These are phyloP conservation scores for Saturnispora galanensis DNA, from an alignment of 805 yeast genomes.

Conservation along the genomic window DNA sequence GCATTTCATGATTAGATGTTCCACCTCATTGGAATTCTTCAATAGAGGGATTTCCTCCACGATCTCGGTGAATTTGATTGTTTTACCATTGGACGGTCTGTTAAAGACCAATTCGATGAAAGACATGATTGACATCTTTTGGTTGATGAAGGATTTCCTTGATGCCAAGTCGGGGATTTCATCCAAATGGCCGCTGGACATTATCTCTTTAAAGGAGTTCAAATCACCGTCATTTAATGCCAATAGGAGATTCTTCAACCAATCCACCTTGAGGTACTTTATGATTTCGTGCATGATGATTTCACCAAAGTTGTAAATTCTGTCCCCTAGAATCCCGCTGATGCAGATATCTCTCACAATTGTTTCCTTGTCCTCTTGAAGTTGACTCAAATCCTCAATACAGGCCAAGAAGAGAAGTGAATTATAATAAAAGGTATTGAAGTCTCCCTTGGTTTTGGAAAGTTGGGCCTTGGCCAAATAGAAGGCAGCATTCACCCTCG, in stretches of 20 bases:
- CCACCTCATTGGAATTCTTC: slow-evolving; percentile 61
- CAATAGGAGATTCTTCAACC: slow-evolving; percentile 65
- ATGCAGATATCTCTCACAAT: slow-evolving; percentile 68
- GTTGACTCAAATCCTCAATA: slow-evolving; percentile 34
- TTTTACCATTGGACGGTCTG: slow-evolving; percentile 65
- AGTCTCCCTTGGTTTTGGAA: slow-evolving; percentile 66
- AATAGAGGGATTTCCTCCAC: slow-evolving; percentile 57
- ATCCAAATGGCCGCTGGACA: neutral
- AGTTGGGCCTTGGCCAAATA: slow-evolving; percentile 73
- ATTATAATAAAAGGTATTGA: slow-evolving; percentile 71
- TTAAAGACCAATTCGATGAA: slow-evolving; percentile 77
- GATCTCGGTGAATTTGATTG: slow-evolving; percentile 63
- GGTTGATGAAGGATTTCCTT: slow-evolving; percentile 62
- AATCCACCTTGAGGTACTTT: slow-evolving; percentile 35
- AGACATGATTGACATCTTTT: slow-evolving; percentile 88
- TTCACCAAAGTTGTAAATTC: slow-evolving; percentile 93
- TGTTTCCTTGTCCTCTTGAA: slow-evolving; percentile 29
- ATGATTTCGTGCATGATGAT: slow-evolving; percentile 82
- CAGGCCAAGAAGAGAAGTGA: slow-evolving; percentile 78
- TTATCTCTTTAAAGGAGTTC: slow-evolving; percentile 36
- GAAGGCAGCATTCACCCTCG: slow-evolving; percentile 69
- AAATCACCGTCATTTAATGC: slow-evolving; percentile 75
- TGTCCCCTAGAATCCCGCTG: slow-evolving; percentile 84
- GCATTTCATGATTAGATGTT: slow-evolving; percentile 85
- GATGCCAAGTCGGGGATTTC: slow-evolving; percentile 32